Evolutionary conservation across 2,329 filamentous ascomycete genomes (phyloP).

Genomic region (Nothopassalora personata): DNA sequence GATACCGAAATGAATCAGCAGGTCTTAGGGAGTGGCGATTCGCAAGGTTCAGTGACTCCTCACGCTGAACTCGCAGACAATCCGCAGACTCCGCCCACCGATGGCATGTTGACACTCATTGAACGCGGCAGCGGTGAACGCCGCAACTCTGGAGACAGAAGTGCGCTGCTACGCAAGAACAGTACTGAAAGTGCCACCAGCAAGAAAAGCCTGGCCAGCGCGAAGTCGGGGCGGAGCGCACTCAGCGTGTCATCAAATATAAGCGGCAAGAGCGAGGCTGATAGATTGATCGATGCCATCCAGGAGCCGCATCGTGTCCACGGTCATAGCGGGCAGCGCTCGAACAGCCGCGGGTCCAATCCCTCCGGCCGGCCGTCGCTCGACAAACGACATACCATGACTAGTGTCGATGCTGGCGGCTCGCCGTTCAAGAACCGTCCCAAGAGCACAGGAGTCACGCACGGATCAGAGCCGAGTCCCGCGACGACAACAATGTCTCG

Average conservation of each 20-base stretch:
- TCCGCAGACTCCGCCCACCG: slow-evolving; percentile 14
- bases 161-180: slow-evolving; percentile 27
- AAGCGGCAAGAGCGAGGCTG: slow-evolving; percentile 57
- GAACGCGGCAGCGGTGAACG: slow-evolving; percentile 39
- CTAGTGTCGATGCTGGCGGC: slow-evolving; percentile 3
- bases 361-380: slow-evolving; percentile 19
- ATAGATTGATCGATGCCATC: slow-evolving; percentile 67
- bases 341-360: slow-evolving; percentile 18
- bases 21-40: slow-evolving; percentile 11
- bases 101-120: slow-evolving; percentile 59
- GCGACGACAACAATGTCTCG: slow-evolving; percentile 41
- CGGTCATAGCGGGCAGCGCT: slow-evolving; percentile 19
- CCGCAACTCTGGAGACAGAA: slow-evolving; percentile 10
- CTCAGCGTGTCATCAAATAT: slow-evolving; percentile 26
- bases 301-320: slow-evolving; percentile 49
- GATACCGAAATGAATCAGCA: slow-evolving; percentile 28
- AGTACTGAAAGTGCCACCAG: slow-evolving; percentile 48
- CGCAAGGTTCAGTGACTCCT: slow-evolving; percentile 26
- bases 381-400: slow-evolving; percentile 25
- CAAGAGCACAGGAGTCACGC: slow-evolving; percentile 20
- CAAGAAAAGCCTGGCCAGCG: slow-evolving; percentile 46
- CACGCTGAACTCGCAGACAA: slow-evolving; percentile 9
- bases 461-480: slow-evolving; percentile 14
- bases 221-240: slow-evolving; percentile 35
- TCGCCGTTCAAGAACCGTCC: slow-evolving; percentile 15